Base-by-base conservation (phyloP, 73 alveolate species). In the Paramecium primaurelia region DNA sequence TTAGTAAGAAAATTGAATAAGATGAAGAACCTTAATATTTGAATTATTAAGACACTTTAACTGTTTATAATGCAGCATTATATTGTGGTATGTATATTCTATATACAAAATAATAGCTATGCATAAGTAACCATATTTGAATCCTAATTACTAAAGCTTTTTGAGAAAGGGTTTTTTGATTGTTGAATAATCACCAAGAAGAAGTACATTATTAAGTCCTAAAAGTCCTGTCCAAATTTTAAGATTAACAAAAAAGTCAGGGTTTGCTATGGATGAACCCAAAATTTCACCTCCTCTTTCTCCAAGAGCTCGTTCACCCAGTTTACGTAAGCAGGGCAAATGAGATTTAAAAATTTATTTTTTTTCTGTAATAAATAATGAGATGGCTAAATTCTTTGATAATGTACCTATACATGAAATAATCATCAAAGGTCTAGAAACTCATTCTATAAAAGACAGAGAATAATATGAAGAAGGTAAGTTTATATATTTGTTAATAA, bases 301-400 rank as follows among this genome's bases (percentile, higher is more conserved):
- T 64, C 84, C 84, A 32, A 64, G 84, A 34, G 51, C 47, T 28
- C 84, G 49, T 64, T 64, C 84, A 64, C 84, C 84, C 28, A 64
- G 84, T 64, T 64, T 64, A 54, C 69, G 69, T 54, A 54, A 54
- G 69, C 69, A 54, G 69, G 69, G 69, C 69, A 54, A 54, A 54
- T 54, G 69, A 54, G 69, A 54, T 25, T 16, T 54, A 18, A 18
- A 54, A 54, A 4, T 54, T 54, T 7, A n/a, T 54, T 54, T 18
- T 54, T 54, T 54, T 54, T 54, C 69, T 54, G 20, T 54, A 54
- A 54, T 54, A n/a, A 54, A 54, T 54, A 18, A 54, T 54, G 69
- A 54, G 36, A 54, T 54, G 84, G 84, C 14, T 64, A 28, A 64
- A 64, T 64, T 64, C 84, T 11, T 64, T 64, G 84, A 64, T 64